Percentiles rank a stretch among this genome's conserved stretches.
phyloP scores from a whole-genome alignment of 2,329 filamentous ascomycete species.

The Verticillium zaregamsianum region DNA sequence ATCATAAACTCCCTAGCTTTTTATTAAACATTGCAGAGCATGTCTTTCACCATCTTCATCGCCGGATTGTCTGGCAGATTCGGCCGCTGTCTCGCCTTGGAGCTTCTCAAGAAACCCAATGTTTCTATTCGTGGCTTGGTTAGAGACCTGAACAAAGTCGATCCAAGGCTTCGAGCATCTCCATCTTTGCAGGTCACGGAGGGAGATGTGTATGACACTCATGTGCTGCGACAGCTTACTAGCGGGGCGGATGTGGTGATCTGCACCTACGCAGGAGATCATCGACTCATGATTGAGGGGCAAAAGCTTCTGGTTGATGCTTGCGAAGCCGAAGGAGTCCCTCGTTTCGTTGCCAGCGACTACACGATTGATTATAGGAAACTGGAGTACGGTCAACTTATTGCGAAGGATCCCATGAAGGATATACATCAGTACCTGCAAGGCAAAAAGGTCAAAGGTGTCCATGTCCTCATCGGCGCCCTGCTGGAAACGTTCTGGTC shows the following conservation, averaged over 20 bases:
- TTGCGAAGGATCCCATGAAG: conserved; percentile 35
- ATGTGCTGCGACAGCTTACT: too few species aligned
- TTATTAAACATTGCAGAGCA: background rate
- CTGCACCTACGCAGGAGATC: conserved; percentile 34
- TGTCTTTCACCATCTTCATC: conserved; percentile 20
- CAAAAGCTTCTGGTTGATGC: conserved; percentile 37
- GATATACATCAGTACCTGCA: conserved; percentile 32
- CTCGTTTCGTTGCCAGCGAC: conserved; percentile 35
- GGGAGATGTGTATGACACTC: too few species aligned
- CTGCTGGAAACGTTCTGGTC: conserved; percentile 26
- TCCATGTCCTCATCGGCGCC: conserved; percentile 34
- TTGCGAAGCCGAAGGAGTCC: conserved; percentile 26
- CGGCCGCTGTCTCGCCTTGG: conserved; percentile 20
- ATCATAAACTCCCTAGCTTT: too few species aligned
- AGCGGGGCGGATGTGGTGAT: conserved; percentile 24
- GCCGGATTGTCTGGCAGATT: conserved; percentile 28
- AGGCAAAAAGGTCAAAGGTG: conserved; percentile 29
- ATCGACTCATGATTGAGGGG: conserved; percentile 32
- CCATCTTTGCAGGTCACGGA: background rate
- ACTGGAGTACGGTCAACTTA: conserved; percentile 28
- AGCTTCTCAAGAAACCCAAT: conserved; percentile 21
- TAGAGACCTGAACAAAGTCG: conserved; percentile 22
- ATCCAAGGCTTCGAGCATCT: conserved; percentile 8
- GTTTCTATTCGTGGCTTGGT: conserved; percentile 22
- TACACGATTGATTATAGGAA: conserved; percentile 35